These are phyloP conservation scores for Buxus sempervirens DNA, from an alignment of 164 flowering plant genomes.

Conservation along the genomic window DNA sequence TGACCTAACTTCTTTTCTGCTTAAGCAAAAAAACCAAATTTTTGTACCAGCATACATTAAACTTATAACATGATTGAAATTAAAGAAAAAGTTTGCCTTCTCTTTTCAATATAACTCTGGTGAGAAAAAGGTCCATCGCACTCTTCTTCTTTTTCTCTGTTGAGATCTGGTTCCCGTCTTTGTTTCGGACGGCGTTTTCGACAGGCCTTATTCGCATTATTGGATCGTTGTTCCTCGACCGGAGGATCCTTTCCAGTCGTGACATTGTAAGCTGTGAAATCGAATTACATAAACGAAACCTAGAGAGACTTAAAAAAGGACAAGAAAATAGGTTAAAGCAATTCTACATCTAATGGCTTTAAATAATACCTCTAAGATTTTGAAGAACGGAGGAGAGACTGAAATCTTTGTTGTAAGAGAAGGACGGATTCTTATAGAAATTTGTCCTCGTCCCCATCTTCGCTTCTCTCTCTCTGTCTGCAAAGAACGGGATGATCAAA, in stretches of 20 bases:
- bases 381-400: constrained; percentile 65
- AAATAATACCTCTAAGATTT: constrained; percentile 50
- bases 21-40: constrained; percentile 4
- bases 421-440: constrained; percentile 76
- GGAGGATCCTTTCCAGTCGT: constrained; percentile 52
- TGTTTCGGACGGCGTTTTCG: constrained; percentile 36
- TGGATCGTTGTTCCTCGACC: constrained; percentile 22
- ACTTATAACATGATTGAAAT: background rate
- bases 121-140: constrained; percentile 57
- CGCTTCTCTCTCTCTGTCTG: constrained; percentile 7
- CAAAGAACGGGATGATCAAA: no score
- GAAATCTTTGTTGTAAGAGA: constrained; percentile 57
- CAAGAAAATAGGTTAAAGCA: background rate
- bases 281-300: constrained; percentile 1
- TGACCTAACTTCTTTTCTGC: constrained; percentile 52
- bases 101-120: constrained; percentile 53
- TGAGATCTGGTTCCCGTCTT: constrained; percentile 16
- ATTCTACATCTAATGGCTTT: background rate
- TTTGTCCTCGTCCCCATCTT: constrained; percentile 57
- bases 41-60: background rate
- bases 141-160: constrained; percentile 12
- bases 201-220: constrained; percentile 3
- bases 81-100: constrained; percentile 31
- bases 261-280: constrained; percentile 53
- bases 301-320: background rate